Conservation (phyloP, 2,329 filamentous ascomycete genomes). For the Xylaria polymorpha region DNA sequence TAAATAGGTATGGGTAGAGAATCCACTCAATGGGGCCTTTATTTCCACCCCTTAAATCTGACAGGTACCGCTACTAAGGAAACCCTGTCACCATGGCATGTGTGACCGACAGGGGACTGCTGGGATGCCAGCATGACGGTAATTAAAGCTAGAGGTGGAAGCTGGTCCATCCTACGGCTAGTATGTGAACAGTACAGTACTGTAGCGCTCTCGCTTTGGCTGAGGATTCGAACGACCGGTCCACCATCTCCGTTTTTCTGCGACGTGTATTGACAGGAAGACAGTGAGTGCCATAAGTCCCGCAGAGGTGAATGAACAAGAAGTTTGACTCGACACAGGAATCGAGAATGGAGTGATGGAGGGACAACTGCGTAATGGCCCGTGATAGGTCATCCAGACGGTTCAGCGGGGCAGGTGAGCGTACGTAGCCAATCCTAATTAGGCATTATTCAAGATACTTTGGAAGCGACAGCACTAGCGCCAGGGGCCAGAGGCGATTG, state of each 20-base stretch:
- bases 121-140: conserved; percentile 28
- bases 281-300: no score
- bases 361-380: not conserved
- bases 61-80: no score
- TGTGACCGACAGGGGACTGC: not conserved
- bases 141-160: conserved; percentile 25
- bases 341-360: not conserved
- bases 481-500: not conserved
- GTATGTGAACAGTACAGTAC: not conserved
- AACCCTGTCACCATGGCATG: conserved; percentile 7
- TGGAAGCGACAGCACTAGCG: conserved; percentile 10
- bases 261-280: not conserved
- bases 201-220: not conserved
- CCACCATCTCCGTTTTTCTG: not conserved
- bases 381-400: conserved; percentile 1
- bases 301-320: not conserved
- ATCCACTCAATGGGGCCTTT: no score
- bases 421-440: conserved; percentile 13
- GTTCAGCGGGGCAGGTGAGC: not conserved
- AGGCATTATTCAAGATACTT: conserved; percentile 13
- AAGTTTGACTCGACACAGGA: not conserved
- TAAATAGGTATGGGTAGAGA: no score
- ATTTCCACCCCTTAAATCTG: no score
- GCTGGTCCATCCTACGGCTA: not conserved
- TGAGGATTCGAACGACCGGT: not conserved